phyloP scores from a whole-genome alignment of 768 basidiomycete genomes.

The Mycena polygramma region DNA sequence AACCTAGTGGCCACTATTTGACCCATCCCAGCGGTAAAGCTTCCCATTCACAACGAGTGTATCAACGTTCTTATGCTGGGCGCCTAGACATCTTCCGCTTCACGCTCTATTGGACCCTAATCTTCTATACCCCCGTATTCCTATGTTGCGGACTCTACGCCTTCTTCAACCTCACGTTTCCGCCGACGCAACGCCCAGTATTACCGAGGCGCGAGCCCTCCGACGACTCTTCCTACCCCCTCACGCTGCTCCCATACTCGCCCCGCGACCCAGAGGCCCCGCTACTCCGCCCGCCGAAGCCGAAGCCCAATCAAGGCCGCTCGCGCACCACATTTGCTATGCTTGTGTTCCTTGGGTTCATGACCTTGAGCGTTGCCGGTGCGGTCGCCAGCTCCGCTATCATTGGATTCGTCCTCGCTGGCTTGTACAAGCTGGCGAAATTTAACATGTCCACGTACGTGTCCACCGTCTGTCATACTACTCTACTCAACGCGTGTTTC shows the following conservation, averaged over 20 bases:
- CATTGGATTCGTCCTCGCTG: conserved; percentile 59
- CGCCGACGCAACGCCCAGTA: conserved; percentile 45
- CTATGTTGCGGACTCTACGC: conserved; percentile 62
- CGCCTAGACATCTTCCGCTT: conserved; percentile 63
- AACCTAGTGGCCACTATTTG: conserved; percentile 59
- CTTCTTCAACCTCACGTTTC: conserved; percentile 66
- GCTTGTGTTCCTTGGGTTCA: conserved; percentile 59
- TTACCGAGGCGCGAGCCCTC: conserved; percentile 21
- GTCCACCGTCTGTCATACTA: not conserved
- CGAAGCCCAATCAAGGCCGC: conserved; percentile 53
- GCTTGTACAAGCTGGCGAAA: conserved; percentile 57
- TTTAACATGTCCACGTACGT: conserved; percentile 67
- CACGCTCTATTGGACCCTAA: conserved; percentile 66
- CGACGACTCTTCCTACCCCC: conserved; percentile 30
- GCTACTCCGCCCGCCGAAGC: conserved; percentile 31
- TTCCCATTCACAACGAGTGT: not conserved
- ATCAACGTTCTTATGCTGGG: conserved; percentile 4
- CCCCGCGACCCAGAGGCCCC: conserved; percentile 27
- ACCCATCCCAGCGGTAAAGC: conserved; percentile 53
- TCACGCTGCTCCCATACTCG: conserved; percentile 34
- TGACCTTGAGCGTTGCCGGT: conserved; percentile 57
- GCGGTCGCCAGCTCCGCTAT: conserved; percentile 62
- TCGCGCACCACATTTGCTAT: conserved; percentile 63
- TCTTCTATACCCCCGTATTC: conserved; percentile 66
- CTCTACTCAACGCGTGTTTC: not conserved